A percentile compares a stretch with the other conserved stretches of the same genome.
These are phyloP conservation scores for Lichtheimia ornata DNA, from an alignment of 371 early-diverging fungal genomes.

Conservation along the genomic window DNA sequence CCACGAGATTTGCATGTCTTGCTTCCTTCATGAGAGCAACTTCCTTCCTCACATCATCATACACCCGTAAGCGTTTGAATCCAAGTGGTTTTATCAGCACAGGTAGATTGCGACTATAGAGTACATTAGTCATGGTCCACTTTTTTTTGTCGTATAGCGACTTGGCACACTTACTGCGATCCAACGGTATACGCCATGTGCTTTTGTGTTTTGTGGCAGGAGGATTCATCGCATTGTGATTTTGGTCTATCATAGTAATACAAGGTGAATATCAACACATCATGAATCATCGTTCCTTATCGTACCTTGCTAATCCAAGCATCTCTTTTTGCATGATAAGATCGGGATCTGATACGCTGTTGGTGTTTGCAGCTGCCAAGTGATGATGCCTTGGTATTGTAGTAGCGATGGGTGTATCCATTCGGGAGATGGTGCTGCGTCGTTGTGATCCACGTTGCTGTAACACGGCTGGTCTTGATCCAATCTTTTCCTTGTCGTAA, in stretches of 20 bases:
- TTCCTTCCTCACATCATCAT: constrained; percentile 19
- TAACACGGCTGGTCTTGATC: not conserved
- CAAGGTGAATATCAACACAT: too few species aligned
- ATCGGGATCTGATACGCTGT: constrained; percentile 10
- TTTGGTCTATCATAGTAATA: too few species aligned
- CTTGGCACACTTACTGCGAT: constrained; percentile 10
- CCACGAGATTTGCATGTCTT: constrained; percentile 45
- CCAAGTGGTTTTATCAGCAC: constrained; percentile 41
- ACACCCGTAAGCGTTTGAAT: constrained; percentile 12
- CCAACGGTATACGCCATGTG: constrained; percentile 5
- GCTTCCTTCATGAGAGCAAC: constrained; percentile 21
- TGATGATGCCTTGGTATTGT: constrained; percentile 1
- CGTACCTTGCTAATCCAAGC: not conserved
- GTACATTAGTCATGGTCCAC: constrained; percentile 7
- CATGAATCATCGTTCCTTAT: too few species aligned
- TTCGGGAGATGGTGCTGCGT: not conserved
- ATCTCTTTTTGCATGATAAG: constrained; percentile 7
- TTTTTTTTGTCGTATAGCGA: not conserved
- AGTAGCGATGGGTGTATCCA: not conserved
- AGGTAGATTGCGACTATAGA: constrained; percentile 45
- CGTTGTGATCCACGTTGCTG: not conserved
- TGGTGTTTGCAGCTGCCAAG: not conserved
- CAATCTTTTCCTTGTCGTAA: too few species aligned
- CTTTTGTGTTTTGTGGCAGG: too few species aligned
- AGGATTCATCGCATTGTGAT: too few species aligned